phyloP scores from a whole-genome alignment of 305 asterid genomes.

The Fraxinus floribunda region DNA sequence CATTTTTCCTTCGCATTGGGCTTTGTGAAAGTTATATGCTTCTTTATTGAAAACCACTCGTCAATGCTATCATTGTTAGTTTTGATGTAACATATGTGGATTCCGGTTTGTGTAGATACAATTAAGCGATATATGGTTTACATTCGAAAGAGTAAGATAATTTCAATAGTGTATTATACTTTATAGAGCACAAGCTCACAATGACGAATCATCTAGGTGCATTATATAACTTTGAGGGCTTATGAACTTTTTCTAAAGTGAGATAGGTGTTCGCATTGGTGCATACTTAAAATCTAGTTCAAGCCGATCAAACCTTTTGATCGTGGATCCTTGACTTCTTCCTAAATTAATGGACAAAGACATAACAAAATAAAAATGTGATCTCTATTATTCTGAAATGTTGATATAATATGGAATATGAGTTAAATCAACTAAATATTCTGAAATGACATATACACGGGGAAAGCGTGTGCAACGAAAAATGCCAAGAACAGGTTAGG shows the following conservation, averaged over 20 bases:
- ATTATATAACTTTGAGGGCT: not conserved
- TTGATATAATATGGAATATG: not conserved
- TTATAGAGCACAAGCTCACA: slow-evolving; percentile 33
- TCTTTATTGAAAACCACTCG: not conserved
- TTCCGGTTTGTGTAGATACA: slow-evolving; percentile 76
- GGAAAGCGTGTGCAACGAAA: not conserved
- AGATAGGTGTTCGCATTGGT: not conserved
- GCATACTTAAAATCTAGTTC: not conserved
- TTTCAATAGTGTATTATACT: slow-evolving; percentile 68
- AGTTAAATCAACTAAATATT: not conserved
- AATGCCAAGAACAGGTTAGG: not conserved
- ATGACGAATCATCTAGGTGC: slow-evolving; percentile 21
- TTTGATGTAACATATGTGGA: slow-evolving; percentile 1
- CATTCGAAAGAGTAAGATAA: slow-evolving; percentile 62
- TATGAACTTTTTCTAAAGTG: not conserved
- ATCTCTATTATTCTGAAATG: not conserved
- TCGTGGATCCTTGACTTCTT: not conserved
- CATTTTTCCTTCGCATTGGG: not conserved
- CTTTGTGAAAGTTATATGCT: not conserved
- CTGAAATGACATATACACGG: not conserved
- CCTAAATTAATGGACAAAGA: not conserved
- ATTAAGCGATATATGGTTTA: slow-evolving; percentile 60
- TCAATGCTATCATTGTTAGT: not conserved
- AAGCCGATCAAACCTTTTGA: not conserved
- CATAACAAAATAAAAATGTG: not conserved